Base-by-base conservation (phyloP, 2,329 filamentous ascomycete genomes). In the Parastagonospora avenae region DNA sequence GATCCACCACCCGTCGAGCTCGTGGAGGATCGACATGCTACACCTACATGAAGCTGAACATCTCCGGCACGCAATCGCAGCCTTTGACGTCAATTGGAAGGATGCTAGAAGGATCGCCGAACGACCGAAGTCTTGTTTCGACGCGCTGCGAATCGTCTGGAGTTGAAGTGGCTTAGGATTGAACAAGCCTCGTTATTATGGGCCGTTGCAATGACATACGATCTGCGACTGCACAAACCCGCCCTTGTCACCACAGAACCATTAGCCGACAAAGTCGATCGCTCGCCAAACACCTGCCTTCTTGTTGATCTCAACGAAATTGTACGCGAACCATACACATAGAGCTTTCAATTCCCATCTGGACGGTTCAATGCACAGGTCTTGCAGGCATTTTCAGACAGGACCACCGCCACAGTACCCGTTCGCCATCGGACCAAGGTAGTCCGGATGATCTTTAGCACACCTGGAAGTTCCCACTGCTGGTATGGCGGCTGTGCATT, bases 11-110 rank as follows among this genome's bases (percentile, higher is more conserved):
- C 47, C 45, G 46, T 47, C 44, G 46, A 58, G 50, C 59, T 58
- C 46, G 50, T 59, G 52, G 50, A 50, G 55, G 56, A 63, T 63
- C 59, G 44, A 51, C 56, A 48, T 16, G 11, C n/a, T 38, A 29
- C 41, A 33, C 30, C 27, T 39, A 32, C 27, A 29, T 29, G 15
- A 15, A 43, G 15, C 10, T 42, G 33, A 9, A 29, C 37, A 42
- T 19, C 37, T 41, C 15, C 29, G 29, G 15, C n/a, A 8, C 27
- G 10, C n/a, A 15, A 24, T 42, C 39, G 46, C 46, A 55, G 55
- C 57, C 54, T 55, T 57, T 40, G 59, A 66, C 63, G 62, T 66
- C 60, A 64, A 63, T 54, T 43, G 19, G 57, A 60, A 61, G 46
- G 33, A 45, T 44, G 31, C 33, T 54, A 46, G 58, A 59, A 62